Evolutionary conservation across 768 basidiomycete genomes (phyloP).

Genomic region (Boletus bicolor): DNA sequence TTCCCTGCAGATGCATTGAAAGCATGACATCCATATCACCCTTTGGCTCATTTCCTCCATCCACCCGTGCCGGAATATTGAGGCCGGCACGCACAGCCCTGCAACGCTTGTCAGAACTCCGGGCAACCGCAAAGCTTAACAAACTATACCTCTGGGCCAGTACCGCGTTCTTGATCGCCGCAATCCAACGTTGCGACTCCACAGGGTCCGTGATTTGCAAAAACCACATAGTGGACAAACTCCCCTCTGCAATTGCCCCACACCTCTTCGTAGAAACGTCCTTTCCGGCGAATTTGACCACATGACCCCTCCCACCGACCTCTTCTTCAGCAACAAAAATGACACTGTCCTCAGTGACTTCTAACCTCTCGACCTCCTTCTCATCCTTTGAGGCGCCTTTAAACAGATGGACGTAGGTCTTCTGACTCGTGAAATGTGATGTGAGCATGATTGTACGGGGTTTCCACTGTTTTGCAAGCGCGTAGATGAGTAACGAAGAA

Average conservation of each 20-base stretch:
- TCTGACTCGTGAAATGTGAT: constrained; percentile 34
- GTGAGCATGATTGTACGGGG: constrained; percentile 59
- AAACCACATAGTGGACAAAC: constrained; percentile 44
- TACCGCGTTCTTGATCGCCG: constrained; percentile 67
- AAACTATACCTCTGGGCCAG: constrained; percentile 59
- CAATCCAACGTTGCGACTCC: constrained; percentile 76
- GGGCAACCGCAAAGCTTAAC: background rate
- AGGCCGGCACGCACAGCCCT: constrained; percentile 73
- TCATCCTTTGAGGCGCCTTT: constrained; percentile 58
- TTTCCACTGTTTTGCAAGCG: constrained; percentile 74
- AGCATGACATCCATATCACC: constrained; percentile 85
- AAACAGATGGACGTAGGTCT: constrained; percentile 69
- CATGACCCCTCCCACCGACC: constrained; percentile 43
- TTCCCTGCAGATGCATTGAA: constrained; percentile 69
- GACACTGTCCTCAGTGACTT: constrained; percentile 73
- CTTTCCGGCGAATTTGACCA: constrained; percentile 66
- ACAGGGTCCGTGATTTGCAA: constrained; percentile 58
- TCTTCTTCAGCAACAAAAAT: constrained; percentile 67
- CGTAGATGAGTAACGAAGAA: constrained; percentile 66
- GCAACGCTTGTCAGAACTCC: background rate
- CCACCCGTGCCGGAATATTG: constrained; percentile 41
- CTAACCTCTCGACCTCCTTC: constrained; percentile 68
- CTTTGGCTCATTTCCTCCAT: constrained; percentile 55
- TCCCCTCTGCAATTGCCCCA: constrained; percentile 13
- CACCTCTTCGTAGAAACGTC: constrained; percentile 48